Conservation (phyloP, 208 protist genomes). For the Trypanosoma lewisi region DNA sequence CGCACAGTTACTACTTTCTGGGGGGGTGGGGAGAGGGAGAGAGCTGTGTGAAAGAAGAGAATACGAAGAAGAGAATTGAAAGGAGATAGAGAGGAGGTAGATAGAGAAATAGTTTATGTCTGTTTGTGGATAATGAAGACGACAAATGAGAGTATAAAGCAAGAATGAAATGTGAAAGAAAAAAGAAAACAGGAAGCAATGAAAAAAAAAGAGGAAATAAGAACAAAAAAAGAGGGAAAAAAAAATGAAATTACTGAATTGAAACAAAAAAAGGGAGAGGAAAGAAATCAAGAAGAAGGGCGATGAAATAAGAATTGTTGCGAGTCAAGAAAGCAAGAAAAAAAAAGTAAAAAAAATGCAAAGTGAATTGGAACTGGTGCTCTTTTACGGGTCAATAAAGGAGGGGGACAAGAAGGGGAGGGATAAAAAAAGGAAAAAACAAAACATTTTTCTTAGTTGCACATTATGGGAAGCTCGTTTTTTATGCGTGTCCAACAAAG, state of each 20-base stretch:
- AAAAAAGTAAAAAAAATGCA: neutral
- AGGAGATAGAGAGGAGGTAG: conserved; percentile 9
- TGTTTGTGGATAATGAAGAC: neutral
- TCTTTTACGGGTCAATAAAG: neutral
- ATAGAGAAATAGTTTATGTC: neutral
- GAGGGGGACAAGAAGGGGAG: neutral
- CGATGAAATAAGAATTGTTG: neutral
- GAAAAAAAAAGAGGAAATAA: neutral
- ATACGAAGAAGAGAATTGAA: conserved; percentile 2
- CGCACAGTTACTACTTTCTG: neutral
- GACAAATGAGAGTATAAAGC: neutral
- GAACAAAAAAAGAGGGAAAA: conserved; percentile 6
- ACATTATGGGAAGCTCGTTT: neutral
- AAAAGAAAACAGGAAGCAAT: neutral
- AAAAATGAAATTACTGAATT: neutral
- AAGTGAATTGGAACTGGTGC: neutral
- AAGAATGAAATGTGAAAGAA: neutral
- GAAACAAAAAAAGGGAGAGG: neutral
- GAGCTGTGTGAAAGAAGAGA: neutral
- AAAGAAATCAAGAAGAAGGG: conserved; percentile 5
- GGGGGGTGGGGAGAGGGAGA: neutral
- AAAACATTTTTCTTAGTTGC: conserved; percentile 2
- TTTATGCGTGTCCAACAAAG: neutral
- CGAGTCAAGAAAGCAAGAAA: neutral
- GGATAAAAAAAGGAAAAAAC: conserved; percentile 9